Base-by-base conservation (phyloP, 2,329 filamentous ascomycete genomes). In the Fusarium brevicatenulatum region DNA sequence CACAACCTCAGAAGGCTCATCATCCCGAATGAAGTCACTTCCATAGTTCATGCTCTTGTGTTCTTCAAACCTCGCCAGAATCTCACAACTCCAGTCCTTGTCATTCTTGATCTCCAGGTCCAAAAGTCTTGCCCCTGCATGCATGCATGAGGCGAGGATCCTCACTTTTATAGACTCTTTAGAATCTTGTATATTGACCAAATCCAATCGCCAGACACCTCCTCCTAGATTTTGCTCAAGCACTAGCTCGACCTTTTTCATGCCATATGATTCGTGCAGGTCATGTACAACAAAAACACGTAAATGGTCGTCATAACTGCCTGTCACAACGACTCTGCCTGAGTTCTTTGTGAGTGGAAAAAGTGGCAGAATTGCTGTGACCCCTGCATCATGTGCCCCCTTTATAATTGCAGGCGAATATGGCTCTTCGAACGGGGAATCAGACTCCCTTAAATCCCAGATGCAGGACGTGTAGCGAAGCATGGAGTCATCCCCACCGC, bases 21-120 rank as follows among this genome's bases (percentile, higher is more conserved):
- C 57, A 30, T 63, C 77, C 4, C 86, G 86, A 72, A 88, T 86
- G 66, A 90, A 88, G 81, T 95, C 95, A 76, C 92, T 93, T 11
- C 92, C 95, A 80, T 98, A 98, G 78, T 97, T 97, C 94, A 98
- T 97, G 80, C 94, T 97, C 82, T 93, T 86, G 80, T 98, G 95
- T 79, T 95, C 93, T 75, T 94, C 92, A 78, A 97, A 97, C 58
- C 87, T 88, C 0, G 88, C 91, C 52, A 95, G 74, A 3, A 95
- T 85, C 47, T 87, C 84, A 64, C 96, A 91, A 2, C 77, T 78
- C 88, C 91, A 94, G 23, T 72, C 71, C n/a, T 63, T 83, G 67
- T 70, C 81, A 3, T 82, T 76, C 3, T 80, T 78, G 32, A 83
- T 79, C 15, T 74, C 68, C 23, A 90, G 77, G 43, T 86, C 82